Evolutionary conservation across 805 yeast species (phyloP).

Genomic region (Groenewaldozyma tartarivorans): DNA sequence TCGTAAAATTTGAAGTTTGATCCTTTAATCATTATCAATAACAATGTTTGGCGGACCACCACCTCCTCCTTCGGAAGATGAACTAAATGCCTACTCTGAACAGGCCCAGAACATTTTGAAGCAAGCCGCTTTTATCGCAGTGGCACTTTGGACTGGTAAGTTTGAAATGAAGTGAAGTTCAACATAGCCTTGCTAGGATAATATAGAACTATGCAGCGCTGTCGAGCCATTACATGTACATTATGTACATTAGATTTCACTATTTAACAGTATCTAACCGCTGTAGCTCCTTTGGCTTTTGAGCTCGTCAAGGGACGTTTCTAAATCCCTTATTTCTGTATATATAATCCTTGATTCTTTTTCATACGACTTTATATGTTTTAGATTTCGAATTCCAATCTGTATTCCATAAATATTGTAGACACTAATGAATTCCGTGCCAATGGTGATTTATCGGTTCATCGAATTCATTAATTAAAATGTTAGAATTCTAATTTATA

Average conservation of each 20-base stretch:
- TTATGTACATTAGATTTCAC: not conserved
- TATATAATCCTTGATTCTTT: not conserved
- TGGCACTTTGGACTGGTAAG: conserved; percentile 31
- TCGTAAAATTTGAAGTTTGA: not conserved
- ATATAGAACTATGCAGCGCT: not conserved
- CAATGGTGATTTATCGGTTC: too few species aligned
- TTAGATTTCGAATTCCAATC: not conserved
- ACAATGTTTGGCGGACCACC: conserved; percentile 30
- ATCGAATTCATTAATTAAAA: too few species aligned
- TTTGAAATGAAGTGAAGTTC: not conserved
- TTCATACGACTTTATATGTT: not conserved
- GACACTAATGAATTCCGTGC: too few species aligned
- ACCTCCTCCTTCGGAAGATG: conserved; percentile 31
- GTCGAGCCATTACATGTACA: too few species aligned
- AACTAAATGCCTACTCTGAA: conserved; percentile 23
- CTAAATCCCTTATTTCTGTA: conserved; percentile 16
- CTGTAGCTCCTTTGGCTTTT: conserved; percentile 29
- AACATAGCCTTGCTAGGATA: too few species aligned
- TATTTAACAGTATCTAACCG: conserved; percentile 1
- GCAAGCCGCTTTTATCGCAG: conserved; percentile 26
- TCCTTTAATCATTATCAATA: conserved; percentile 5
- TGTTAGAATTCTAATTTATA: too few species aligned
- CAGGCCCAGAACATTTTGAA: conserved; percentile 23
- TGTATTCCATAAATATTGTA: not conserved
- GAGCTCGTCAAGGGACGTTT: conserved; percentile 31